phyloP scores from a whole-genome alignment of 2,329 filamentous ascomycete species.

The Ophiostoma populinum region DNA sequence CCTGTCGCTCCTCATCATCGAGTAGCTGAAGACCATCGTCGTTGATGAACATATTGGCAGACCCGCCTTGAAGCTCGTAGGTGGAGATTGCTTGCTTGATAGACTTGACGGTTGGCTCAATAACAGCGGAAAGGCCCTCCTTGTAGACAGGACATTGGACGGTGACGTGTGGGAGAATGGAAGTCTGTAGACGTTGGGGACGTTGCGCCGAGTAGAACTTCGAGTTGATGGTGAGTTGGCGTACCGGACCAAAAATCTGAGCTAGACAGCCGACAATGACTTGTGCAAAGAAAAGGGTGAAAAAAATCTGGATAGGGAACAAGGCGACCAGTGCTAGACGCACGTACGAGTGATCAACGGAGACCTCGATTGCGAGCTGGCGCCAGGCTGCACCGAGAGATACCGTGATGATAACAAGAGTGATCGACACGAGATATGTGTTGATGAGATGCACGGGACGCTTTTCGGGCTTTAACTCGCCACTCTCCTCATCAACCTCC shows the following conservation, averaged over 20 bases:
- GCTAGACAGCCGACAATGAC: conserved; percentile 61
- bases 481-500: conserved; percentile 56
- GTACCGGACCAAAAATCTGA: conserved; percentile 59
- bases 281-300: conserved; percentile 67
- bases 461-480: conserved; percentile 44
- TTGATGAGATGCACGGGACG: conserved; percentile 55
- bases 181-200: conserved; percentile 39
- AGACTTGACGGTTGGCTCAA: conserved; percentile 59
- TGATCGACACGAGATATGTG: conserved; percentile 48
- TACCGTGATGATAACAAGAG: conserved; percentile 45
- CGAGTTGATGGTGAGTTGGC: conserved; percentile 57
- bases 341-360: conserved; percentile 43
- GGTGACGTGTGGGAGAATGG: conserved; percentile 52
- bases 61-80: conserved; percentile 62
- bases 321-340: conserved; percentile 49
- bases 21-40: conserved; percentile 59
- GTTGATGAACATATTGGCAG: conserved; percentile 61
- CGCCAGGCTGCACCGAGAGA: conserved; percentile 55
- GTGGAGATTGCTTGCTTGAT: conserved; percentile 63
- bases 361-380: conserved; percentile 49
- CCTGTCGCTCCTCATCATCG: conserved; percentile 40
- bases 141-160: conserved; percentile 84
- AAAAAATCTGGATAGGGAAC: conserved; percentile 59
- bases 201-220: conserved; percentile 66
- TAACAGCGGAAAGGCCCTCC: conserved; percentile 59